Percentiles rank a stretch among this genome's conserved stretches.
Evolutionary conservation across 805 yeast genomes (phyloP).

Genomic region (Candida krabiensis): DNA sequence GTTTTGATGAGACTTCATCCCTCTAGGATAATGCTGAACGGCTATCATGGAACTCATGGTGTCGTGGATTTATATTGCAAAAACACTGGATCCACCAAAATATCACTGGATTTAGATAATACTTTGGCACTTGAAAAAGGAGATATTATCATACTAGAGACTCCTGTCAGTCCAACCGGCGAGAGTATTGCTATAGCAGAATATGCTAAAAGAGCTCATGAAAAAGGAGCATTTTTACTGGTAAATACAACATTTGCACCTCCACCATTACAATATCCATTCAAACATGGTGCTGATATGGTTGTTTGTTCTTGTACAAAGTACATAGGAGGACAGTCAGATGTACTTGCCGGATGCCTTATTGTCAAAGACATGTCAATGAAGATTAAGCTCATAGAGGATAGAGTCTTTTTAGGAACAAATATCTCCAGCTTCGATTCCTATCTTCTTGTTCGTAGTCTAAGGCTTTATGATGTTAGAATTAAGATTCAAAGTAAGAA

Average conservation of each 20-base stretch:
- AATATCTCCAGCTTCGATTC: constrained; percentile 76
- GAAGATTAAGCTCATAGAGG: constrained; percentile 48
- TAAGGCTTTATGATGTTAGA: constrained; percentile 76
- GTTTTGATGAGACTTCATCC: constrained; percentile 69
- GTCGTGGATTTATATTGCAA: constrained; percentile 62
- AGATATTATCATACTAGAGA: constrained; percentile 78
- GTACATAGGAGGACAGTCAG: constrained; percentile 91
- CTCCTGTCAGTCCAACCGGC: constrained; percentile 86
- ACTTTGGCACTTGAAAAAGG: constrained; percentile 41
- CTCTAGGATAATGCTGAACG: constrained; percentile 68
- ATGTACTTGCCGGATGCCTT: constrained; percentile 76
- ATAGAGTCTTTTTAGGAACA: constrained; percentile 73
- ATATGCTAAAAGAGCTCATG: constrained; percentile 69
- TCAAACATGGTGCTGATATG: constrained; percentile 77
- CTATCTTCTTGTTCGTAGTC: constrained; percentile 68
- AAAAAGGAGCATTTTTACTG: constrained; percentile 65
- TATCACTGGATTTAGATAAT: constrained; percentile 49
- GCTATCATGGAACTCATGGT: constrained; percentile 82
- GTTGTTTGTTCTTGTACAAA: constrained; percentile 93
- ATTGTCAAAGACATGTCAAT: constrained; percentile 55
- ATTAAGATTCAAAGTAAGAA: constrained; percentile 61
- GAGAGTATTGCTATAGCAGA: constrained; percentile 55
- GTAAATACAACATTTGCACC: constrained; percentile 95
- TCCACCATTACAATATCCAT: constrained; percentile 81
- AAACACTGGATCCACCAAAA: constrained; percentile 52